Percentiles rank a stretch among this genome's conserved stretches.
Evolutionary conservation across 2,329 filamentous ascomycete genomes (phyloP).

Genomic region (Penicillium sp.): DNA sequence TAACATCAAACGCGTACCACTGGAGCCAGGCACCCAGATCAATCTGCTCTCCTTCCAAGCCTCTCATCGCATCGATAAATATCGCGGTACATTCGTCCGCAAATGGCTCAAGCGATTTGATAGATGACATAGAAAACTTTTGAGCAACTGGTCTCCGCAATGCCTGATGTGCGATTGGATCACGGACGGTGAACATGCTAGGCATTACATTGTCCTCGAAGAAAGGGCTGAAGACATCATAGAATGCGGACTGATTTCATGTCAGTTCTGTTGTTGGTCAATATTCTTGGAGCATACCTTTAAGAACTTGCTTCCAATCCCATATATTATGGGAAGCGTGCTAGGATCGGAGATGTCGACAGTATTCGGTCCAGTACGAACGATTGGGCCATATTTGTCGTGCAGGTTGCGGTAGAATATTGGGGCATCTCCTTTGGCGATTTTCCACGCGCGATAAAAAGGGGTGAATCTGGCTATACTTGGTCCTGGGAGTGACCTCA

Average conservation of each 20-base stretch:
- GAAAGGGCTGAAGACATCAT: slow-evolving; percentile 3
- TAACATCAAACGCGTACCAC: slow-evolving; percentile 79
- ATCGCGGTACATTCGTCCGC: background rate
- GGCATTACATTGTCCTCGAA: slow-evolving; percentile 9
- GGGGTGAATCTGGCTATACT: slow-evolving; percentile 3
- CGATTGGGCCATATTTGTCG: slow-evolving; percentile 27
- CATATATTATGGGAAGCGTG: background rate
- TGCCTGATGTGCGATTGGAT: slow-evolving; percentile 31
- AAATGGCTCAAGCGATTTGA: background rate
- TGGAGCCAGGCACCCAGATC: slow-evolving; percentile 61
- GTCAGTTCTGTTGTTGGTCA: background rate
- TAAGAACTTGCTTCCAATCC: slow-evolving; percentile 4
- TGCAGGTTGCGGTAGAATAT: slow-evolving; percentile 26
- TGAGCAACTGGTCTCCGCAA: slow-evolving; percentile 13
- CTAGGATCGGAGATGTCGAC: slow-evolving; percentile 28
- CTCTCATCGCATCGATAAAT: background rate
- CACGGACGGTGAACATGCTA: slow-evolving; percentile 32
- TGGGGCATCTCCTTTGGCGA: slow-evolving; percentile 6
- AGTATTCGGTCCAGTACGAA: slow-evolving; percentile 31
- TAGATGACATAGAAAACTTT: slow-evolving; percentile 14
- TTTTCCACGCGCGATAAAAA: slow-evolving; percentile 8
- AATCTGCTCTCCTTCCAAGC: background rate
- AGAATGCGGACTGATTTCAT: background rate
- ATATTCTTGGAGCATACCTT: slow-evolving; percentile 10
- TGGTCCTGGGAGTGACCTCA: slow-evolving; percentile 9